Evolutionary conservation across 2,329 filamentous ascomycete species (phyloP), one percentile per base, ranked within the genome.

Genomic region (Ophiostoma ips): DNA sequence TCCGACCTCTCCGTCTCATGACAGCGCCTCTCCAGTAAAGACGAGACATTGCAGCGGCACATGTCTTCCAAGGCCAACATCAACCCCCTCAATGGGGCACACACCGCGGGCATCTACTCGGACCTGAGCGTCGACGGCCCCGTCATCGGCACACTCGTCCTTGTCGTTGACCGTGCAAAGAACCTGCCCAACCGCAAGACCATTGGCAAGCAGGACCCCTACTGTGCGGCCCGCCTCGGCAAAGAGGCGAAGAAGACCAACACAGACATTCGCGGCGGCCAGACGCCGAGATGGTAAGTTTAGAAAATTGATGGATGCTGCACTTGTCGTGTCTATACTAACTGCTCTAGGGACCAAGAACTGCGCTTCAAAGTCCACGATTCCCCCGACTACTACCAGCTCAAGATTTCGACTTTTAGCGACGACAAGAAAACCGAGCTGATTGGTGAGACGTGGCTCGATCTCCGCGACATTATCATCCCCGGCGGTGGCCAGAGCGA

Each of bases 161-260:
- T 88, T 51, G 83, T 98, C 60, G 79, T 96, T 61, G 92, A 98
- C 69, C 79, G 89, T 58, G 92, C 89, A 48, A 96, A 95, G 77
- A 98, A 98, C 64, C 70, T 98, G 58, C 92, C 92, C 47, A 98
- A 98, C 68, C 73, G 88, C 58, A 94, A 94, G 71, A 92, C 88
- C 6, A 95, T 98, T 72, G 92, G 92, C 50, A 98, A 98, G 69
- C 92, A 98, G 69, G 89, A 96, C 63, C 90, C 92, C 0, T 98
- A 96, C 66, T 95, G 89, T 67, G 92, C 92, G 35, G 89, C 88
- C 31, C 76, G 92, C 49, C 70, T 98, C 43, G 92, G 90, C 33
- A 98, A 98, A 66, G 89, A 96, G 67, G 92, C 92, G 45, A 94
- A 94, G 71, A 95, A 95, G 74, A 98, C 92, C 3, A 83, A 84